phyloP scores from a whole-genome alignment of 2,329 filamentous ascomycete species.

The Ophiostoma triangulosporum region DNA sequence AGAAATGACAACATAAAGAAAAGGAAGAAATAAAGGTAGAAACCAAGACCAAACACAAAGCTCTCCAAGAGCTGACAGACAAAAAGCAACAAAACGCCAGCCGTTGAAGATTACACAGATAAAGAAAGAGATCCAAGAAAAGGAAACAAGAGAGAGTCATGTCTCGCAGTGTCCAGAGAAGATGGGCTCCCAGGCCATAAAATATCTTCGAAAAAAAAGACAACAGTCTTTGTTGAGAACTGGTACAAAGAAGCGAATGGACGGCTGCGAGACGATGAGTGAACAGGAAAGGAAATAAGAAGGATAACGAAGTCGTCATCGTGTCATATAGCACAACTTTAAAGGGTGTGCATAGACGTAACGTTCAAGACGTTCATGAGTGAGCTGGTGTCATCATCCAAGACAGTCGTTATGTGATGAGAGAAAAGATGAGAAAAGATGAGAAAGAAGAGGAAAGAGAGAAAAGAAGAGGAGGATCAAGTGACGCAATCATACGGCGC shows the following conservation, averaged over 20 bases:
- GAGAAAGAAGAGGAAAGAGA: neutral
- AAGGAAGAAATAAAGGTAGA: neutral
- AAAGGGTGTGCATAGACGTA: no score
- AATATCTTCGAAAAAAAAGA: neutral
- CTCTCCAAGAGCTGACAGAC: neutral
- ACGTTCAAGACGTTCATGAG: no score
- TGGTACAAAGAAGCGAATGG: constrained; percentile 5
- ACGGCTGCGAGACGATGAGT: neutral
- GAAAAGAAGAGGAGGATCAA: neutral
- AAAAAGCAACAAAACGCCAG: neutral
- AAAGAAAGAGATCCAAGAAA: neutral
- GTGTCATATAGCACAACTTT: no score
- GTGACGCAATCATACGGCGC: neutral
- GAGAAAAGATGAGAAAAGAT: neutral
- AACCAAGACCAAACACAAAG: constrained; percentile 1
- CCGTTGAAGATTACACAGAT: neutral
- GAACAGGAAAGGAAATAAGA: no score
- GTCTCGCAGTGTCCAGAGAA: neutral
- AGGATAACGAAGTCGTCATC: no score
- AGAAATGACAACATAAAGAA: neutral
- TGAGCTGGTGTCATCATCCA: no score
- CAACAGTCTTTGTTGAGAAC: neutral
- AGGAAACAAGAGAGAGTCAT: neutral
- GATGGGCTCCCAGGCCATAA: neutral
- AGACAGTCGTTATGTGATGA: no score